Evolutionary conservation across 306 rosid species (phyloP).

Genomic region (Cicer bijugum): DNA sequence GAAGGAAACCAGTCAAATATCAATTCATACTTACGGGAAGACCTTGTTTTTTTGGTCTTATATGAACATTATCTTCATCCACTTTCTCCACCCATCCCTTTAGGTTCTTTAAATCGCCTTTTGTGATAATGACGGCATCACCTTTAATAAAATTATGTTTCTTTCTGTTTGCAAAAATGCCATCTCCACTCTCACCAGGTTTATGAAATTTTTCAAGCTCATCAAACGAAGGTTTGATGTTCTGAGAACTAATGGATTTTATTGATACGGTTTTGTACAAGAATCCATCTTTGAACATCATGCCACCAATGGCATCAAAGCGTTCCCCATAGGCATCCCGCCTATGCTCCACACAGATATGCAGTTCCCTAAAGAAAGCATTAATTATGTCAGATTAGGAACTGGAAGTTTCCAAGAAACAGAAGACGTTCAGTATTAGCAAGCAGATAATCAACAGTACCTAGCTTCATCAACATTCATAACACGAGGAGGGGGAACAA

Average conservation of each 20-base stretch:
- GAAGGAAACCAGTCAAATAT: slow-evolving; percentile 20
- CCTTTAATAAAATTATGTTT: slow-evolving; percentile 98
- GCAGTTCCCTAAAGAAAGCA: slow-evolving; percentile 73
- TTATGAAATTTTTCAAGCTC: slow-evolving; percentile 92
- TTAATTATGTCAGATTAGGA: slow-evolving; percentile 36
- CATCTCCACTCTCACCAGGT: slow-evolving; percentile 92
- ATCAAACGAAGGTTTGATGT: slow-evolving; percentile 87
- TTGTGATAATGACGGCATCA: slow-evolving; percentile 84
- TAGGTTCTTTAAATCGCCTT: slow-evolving; percentile 90
- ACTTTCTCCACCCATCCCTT: slow-evolving; percentile 99
- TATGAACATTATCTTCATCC: slow-evolving; percentile 86
- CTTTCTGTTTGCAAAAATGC: slow-evolving; percentile 86
- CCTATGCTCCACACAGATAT: slow-evolving; percentile 89
- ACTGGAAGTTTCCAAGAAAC: slow-evolving; percentile 38
- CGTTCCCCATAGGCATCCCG: slow-evolving; percentile 91
- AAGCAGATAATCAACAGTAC: slow-evolving; percentile 48
- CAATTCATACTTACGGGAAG: slow-evolving; percentile 72
- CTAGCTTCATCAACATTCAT: slow-evolving; percentile 94
- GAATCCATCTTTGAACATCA: slow-evolving; percentile 96
- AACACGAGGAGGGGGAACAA: slow-evolving; percentile 98
- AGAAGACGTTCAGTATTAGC: slow-evolving; percentile 18
- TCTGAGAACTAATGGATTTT: slow-evolving; percentile 80
- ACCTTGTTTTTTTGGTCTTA: slow-evolving; percentile 85
- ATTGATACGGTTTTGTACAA: slow-evolving; percentile 82
- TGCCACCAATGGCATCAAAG: slow-evolving; percentile 85